A percentile compares a stretch with the other conserved stretches of the same genome.
These are phyloP conservation scores for Penicillium sp. DNA, from an alignment of 2,329 filamentous ascomycete species.

Conservation along the genomic window DNA sequence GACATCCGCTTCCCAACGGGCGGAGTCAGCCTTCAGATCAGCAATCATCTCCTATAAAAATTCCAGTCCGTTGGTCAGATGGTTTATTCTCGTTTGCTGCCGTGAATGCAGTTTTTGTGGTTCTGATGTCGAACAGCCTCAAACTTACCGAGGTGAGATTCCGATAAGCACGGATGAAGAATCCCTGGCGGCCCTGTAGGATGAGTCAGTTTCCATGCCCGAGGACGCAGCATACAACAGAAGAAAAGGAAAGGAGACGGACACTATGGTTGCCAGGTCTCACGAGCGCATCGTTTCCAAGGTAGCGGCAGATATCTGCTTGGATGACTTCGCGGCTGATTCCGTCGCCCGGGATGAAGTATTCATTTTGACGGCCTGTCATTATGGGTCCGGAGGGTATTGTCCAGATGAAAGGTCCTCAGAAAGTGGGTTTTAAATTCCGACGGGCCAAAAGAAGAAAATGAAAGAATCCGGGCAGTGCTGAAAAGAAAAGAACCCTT, in stretches of 20 bases:
- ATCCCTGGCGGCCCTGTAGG: constrained; percentile 67
- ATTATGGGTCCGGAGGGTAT: constrained; percentile 33
- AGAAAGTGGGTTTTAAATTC: constrained; percentile 25
- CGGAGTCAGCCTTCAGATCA: constrained; percentile 58
- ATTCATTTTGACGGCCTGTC: constrained; percentile 66
- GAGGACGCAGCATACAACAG: constrained; percentile 17
- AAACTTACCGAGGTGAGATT: constrained; percentile 73
- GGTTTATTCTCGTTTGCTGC: constrained; percentile 12
- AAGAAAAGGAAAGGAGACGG: constrained; percentile 41
- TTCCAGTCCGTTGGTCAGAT: constrained; percentile 28
- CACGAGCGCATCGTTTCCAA: constrained; percentile 80
- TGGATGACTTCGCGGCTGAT: constrained; percentile 85
- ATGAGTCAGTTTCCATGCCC: constrained; percentile 36
- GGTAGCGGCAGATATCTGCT: constrained; percentile 80
- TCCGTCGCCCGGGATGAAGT: constrained; percentile 77
- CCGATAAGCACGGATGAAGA: constrained; percentile 77
- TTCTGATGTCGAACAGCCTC: neutral
- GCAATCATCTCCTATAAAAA: constrained; percentile 56
- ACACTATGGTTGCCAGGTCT: constrained; percentile 76
- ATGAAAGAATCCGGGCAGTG: constrained; percentile 21
- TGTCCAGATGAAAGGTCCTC: constrained; percentile 18
- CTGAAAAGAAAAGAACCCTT: constrained; percentile 19
- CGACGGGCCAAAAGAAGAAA: constrained; percentile 33
- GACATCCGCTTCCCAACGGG: constrained; percentile 54
- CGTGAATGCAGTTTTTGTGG: neutral